Percentiles rank a stretch among this genome's conserved stretches.
Evolutionary conservation across 2,329 filamentous ascomycete genomes (phyloP).

Genomic region (Ceratocystis destructans): DNA sequence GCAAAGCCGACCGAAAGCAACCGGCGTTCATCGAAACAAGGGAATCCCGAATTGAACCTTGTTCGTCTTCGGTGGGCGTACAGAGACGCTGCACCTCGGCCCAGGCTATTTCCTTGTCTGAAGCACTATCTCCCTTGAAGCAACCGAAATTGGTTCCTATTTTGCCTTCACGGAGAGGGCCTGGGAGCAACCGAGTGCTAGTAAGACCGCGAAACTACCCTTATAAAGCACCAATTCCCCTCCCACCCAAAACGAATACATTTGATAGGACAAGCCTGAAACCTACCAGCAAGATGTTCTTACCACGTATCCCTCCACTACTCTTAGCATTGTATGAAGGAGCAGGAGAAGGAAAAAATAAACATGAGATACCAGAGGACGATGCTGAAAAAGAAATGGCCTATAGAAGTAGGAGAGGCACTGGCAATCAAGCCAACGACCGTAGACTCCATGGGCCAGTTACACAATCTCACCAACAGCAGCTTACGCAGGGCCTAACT

Average conservation of each 20-base stretch:
- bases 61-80: not conserved
- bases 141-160: not conserved
- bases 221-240: not conserved
- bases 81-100: not conserved
- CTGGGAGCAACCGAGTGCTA: conserved; percentile 8
- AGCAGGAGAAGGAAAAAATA: not conserved
- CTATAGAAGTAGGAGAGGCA: not conserved
- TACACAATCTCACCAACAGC: not conserved
- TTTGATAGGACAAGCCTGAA: not conserved
- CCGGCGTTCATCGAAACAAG: not conserved
- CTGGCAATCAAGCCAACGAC: not conserved
- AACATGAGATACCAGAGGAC: not conserved
- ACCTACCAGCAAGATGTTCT: too few species aligned
- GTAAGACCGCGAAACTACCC: not conserved
- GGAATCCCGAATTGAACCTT: not conserved
- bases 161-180: not conserved
- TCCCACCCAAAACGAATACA: not conserved
- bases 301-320: not conserved
- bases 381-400: not conserved
- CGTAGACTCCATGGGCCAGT: not conserved
- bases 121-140: not conserved
- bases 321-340: not conserved
- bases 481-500: not conserved
- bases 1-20: not conserved
- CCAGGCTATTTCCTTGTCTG: not conserved